phyloP scores from a whole-genome alignment of 225 moss, liverwort and hornwort species.

The Ulota crispa region DNA sequence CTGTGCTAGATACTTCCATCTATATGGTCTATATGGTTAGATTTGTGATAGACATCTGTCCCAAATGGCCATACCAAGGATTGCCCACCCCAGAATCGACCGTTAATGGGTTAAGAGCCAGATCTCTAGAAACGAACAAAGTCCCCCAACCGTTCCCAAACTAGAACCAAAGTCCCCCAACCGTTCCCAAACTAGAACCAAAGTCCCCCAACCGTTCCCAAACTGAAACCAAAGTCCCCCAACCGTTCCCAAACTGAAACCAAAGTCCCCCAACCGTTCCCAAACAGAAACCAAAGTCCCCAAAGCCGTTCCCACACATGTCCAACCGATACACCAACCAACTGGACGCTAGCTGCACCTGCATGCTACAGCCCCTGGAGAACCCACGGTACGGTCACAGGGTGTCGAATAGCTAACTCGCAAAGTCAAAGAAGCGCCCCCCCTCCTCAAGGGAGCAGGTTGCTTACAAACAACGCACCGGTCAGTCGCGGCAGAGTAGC shows the following conservation, averaged over 20 bases:
- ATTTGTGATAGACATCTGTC: no score
- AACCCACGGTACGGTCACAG: not conserved
- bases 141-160: not conserved
- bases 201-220: no score
- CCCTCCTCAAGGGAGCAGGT: not conserved
- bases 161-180: not conserved
- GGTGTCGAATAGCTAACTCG: not conserved
- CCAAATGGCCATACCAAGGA: no score
- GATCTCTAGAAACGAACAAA: no score
- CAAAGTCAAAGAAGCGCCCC: no score
- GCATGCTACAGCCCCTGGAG: no score
- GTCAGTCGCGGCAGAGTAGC: not conserved
- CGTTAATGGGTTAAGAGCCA: no score
- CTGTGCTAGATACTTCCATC: no score
- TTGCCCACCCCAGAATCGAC: no score
- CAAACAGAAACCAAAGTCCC: not conserved
- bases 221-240: not conserved
- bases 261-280: no score
- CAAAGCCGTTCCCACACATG: not conserved
- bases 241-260: not conserved
- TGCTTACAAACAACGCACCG: conserved; percentile 46
- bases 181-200: no score
- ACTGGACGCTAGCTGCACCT: conserved; percentile 1
- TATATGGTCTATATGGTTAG: no score
- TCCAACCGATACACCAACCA: conserved; percentile 9